These are phyloP conservation scores for Combretum micranthum DNA, from an alignment of 345 rosid genomes.

Conservation along the genomic window DNA sequence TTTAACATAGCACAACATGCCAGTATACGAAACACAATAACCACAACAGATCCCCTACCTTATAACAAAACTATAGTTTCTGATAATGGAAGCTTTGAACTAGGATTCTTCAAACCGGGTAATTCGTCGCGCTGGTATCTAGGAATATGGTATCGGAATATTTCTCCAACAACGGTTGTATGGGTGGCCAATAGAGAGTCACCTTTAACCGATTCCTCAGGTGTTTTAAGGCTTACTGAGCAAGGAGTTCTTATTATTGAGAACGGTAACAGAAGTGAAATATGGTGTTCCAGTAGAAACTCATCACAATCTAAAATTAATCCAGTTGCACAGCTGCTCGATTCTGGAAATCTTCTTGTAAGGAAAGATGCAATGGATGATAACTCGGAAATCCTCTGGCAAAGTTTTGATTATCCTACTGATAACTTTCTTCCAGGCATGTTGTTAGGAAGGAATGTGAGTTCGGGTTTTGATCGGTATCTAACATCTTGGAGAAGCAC, in stretches of 20 bases:
- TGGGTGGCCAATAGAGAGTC: slow-evolving; percentile 23
- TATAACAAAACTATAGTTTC: slow-evolving; percentile 20
- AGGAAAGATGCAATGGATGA: background rate
- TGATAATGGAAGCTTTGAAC: slow-evolving; percentile 12
- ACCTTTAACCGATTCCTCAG: slow-evolving; percentile 12
- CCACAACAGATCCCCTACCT: slow-evolving; percentile 3
- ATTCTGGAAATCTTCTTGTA: slow-evolving; percentile 19
- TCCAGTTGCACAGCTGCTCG: slow-evolving; percentile 15
- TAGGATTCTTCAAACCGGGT: slow-evolving; percentile 25
- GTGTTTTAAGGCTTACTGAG: background rate
- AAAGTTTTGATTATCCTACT: slow-evolving; percentile 22
- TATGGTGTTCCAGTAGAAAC: slow-evolving; percentile 13
- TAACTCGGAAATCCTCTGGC: slow-evolving; percentile 11
- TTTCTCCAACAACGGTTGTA: slow-evolving; percentile 5
- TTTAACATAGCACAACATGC: background rate
- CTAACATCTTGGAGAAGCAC: slow-evolving; percentile 17
- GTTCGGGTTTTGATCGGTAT: slow-evolving; percentile 6
- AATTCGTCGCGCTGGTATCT: slow-evolving; percentile 11
- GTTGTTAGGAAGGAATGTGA: slow-evolving; percentile 9
- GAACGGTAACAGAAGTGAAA: slow-evolving; percentile 1
- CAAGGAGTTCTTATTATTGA: slow-evolving; percentile 14
- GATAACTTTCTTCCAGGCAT: slow-evolving; percentile 19
- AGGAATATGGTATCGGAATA: slow-evolving; percentile 25
- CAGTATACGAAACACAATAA: background rate
- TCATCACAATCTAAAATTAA: slow-evolving; percentile 1